Percentiles rank a stretch among this genome's conserved stretches.
Evolutionary conservation across 2,329 filamentous ascomycete genomes (phyloP).

Genomic region (Alternaria viburni): DNA sequence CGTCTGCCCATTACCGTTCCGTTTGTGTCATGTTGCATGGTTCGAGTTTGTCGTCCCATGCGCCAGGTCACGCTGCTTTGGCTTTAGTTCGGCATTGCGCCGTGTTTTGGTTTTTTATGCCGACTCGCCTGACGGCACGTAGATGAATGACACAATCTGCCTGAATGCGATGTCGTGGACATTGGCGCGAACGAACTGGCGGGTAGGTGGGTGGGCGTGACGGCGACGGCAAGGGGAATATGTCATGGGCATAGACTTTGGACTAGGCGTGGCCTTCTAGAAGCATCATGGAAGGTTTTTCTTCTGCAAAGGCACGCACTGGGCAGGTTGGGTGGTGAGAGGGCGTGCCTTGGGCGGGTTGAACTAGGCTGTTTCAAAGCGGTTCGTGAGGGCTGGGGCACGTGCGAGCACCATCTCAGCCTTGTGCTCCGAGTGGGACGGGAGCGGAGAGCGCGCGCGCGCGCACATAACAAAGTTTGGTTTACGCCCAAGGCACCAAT

Average conservation of each 20-base stretch:
- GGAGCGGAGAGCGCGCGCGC: background rate
- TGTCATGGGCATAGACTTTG: constrained; percentile 7
- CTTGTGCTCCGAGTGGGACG: constrained; percentile 3
- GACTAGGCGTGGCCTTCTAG: constrained; percentile 15
- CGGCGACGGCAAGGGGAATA: background rate
- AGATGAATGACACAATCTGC: constrained; percentile 8
- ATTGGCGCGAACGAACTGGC: constrained; percentile 10
- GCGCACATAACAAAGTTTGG: background rate
- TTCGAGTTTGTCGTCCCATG: constrained; percentile 7
- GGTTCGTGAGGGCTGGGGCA: constrained; percentile 7
- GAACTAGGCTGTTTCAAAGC: constrained; percentile 23
- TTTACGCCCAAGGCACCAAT: background rate
- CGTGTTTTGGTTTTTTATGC: constrained; percentile 14
- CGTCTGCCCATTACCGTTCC: background rate
- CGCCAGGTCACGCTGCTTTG: constrained; percentile 17
- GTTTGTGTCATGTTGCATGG: constrained; percentile 23
- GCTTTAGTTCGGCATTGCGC: constrained; percentile 13
- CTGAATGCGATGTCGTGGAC: constrained; percentile 18
- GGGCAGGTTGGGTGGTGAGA: constrained; percentile 3
- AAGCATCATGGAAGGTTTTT: constrained; percentile 17
- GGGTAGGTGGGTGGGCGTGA: constrained; percentile 13
- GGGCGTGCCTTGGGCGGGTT: constrained; percentile 4
- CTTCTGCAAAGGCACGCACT: background rate
- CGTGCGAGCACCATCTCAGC: constrained; percentile 3
- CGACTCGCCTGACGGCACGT: constrained; percentile 1